Percentiles rank a stretch among this genome's conserved stretches.
These are phyloP conservation scores for Botrytis squamosa DNA, from an alignment of 2,329 filamentous ascomycete genomes.

Conservation along the genomic window DNA sequence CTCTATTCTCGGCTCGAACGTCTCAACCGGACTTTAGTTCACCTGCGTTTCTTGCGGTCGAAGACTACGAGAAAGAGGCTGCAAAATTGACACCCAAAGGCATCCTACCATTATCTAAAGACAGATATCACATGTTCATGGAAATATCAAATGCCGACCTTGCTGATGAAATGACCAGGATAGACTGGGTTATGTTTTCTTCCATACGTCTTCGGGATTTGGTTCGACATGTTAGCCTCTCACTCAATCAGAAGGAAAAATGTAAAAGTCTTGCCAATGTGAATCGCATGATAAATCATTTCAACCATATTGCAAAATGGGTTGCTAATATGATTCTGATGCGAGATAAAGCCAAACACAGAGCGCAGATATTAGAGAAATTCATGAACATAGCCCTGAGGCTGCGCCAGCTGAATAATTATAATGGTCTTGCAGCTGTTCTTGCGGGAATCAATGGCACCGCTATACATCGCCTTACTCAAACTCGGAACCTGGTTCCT, in stretches of 20 bases:
- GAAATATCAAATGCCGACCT: conserved; percentile 80
- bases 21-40: conserved; percentile 31
- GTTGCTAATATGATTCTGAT: conserved; percentile 82
- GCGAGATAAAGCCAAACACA: conserved; percentile 92
- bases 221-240: conserved; percentile 83
- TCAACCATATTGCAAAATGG: conserved; percentile 82
- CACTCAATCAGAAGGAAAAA: conserved; percentile 67
- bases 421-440: conserved; percentile 92
- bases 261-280: conserved; percentile 80
- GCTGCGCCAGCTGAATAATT: conserved; percentile 90
- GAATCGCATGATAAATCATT: conserved; percentile 90
- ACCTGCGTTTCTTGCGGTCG: conserved; percentile 59
- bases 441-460: conserved; percentile 89
- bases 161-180: conserved; percentile 86
- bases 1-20: conserved; percentile 29
- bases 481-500: conserved; percentile 75
- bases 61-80: conserved; percentile 80
- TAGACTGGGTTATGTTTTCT: conserved; percentile 98
- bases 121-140: conserved; percentile 89
- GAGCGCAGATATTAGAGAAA: conserved; percentile 87
- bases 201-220: conserved; percentile 91
- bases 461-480: conserved; percentile 76
- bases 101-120: conserved; percentile 71
- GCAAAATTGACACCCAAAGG: conserved; percentile 68
- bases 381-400: conserved; percentile 90